Evolutionary conservation across 2,329 filamentous ascomycete genomes (phyloP).

Genomic region (Curvularia lunata): DNA sequence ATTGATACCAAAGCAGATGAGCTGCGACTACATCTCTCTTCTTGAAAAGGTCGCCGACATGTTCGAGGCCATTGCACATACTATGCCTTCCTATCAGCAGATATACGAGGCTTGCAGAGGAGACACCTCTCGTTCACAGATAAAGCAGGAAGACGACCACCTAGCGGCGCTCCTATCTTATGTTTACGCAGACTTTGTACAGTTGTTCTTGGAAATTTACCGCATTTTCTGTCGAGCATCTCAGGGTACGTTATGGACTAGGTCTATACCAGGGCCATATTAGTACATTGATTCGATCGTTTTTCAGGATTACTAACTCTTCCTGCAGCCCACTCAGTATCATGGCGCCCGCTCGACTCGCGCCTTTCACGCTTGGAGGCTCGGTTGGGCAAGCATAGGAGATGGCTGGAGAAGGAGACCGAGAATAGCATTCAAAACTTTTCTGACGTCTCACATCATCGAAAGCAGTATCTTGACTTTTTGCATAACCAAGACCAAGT

Average conservation of each 20-base stretch:
- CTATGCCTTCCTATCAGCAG: constrained; percentile 33
- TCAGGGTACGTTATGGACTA: constrained; percentile 34
- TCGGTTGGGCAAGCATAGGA: constrained; percentile 29
- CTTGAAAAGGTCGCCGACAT: constrained; percentile 35
- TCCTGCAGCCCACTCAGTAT: constrained; percentile 7
- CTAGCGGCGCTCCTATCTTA: constrained; percentile 32
- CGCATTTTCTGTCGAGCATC: constrained; percentile 31
- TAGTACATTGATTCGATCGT: neutral
- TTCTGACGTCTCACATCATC: constrained; percentile 24
- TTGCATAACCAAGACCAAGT: constrained; percentile 21
- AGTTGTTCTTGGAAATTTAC: constrained; percentile 37
- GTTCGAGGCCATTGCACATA: constrained; percentile 32
- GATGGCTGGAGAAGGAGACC: constrained; percentile 37
- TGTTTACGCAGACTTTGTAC: constrained; percentile 36
- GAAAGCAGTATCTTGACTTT: constrained; percentile 30
- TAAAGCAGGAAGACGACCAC: constrained; percentile 16
- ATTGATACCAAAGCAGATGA: constrained; percentile 21
- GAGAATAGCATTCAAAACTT: constrained; percentile 24
- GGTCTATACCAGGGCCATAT: neutral
- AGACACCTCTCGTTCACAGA: constrained; percentile 8
- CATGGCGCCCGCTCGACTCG: constrained; percentile 42
- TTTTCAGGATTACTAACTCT: neutral
- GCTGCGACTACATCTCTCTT: constrained; percentile 29
- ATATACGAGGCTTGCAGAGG: constrained; percentile 25
- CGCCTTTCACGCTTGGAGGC: constrained; percentile 35